Evolutionary conservation across 768 basidiomycete species (phyloP).

Genomic region (Lentinus tigrinus): DNA sequence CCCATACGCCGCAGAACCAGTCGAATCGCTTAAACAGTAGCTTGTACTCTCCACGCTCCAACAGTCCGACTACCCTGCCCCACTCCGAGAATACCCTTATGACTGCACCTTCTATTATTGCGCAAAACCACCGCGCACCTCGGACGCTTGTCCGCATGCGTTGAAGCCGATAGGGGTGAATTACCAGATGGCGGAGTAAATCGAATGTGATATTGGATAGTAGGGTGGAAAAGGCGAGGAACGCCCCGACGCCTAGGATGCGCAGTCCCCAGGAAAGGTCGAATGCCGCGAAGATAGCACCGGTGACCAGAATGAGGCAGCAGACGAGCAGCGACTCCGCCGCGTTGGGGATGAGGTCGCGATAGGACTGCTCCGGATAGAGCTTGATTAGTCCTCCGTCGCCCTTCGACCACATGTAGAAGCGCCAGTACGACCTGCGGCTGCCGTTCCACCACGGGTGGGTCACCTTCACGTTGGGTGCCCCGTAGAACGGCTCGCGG

Average conservation of each 20-base stretch:
- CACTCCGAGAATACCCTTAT: conserved; percentile 52
- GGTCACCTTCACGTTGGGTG: conserved; percentile 47
- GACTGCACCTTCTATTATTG: conserved; percentile 48
- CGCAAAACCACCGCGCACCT: conserved; percentile 38
- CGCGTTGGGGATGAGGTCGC: conserved; percentile 47
- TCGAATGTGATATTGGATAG: conserved; percentile 48
- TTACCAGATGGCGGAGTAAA: conserved; percentile 44
- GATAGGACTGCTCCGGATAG: conserved; percentile 48
- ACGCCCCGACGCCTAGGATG: conserved; percentile 3
- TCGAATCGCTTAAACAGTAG: conserved; percentile 48
- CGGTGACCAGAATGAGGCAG: background rate
- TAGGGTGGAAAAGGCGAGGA: conserved; percentile 30
- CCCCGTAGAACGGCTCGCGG: conserved; percentile 44
- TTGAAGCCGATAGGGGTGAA: conserved; percentile 36
- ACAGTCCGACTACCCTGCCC: conserved; percentile 44
- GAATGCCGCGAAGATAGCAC: background rate
- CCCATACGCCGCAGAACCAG: conserved; percentile 48
- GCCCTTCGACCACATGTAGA: conserved; percentile 59
- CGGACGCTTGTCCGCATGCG: conserved; percentile 35
- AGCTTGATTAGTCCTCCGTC: conserved; percentile 50
- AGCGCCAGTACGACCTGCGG: conserved; percentile 45
- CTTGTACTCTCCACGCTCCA: conserved; percentile 42
- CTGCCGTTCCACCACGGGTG: conserved; percentile 62
- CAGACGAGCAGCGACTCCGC: conserved; percentile 41
- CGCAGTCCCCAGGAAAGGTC: background rate